Evolutionary conservation across 75 land plant species (phyloP).

Genomic region (Pinus taeda): DNA sequence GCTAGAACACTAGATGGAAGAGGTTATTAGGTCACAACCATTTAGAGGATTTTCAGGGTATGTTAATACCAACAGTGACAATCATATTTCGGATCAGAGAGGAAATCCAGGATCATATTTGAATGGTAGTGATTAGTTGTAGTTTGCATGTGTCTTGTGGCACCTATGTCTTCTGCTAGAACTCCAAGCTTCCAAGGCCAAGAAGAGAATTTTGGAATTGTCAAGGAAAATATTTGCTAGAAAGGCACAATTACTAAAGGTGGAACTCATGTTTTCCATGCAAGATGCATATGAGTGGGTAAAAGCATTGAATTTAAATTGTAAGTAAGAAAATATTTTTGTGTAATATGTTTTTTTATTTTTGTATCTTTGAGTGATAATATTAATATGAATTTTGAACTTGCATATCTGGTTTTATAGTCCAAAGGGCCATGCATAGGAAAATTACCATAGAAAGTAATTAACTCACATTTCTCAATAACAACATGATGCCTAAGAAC

Average conservation of each 20-base stretch:
- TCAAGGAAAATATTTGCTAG: constrained; percentile 53
- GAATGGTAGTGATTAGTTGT: constrained; percentile 16
- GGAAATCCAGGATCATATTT: constrained; percentile 12
- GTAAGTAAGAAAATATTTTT: constrained; percentile 44
- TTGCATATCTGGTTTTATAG: constrained; percentile 39
- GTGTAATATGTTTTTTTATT: background rate
- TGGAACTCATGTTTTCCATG: constrained; percentile 81
- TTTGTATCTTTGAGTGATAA: background rate
- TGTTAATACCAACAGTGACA: background rate
- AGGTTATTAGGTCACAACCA: background rate
- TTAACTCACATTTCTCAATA: too few species aligned
- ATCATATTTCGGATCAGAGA: background rate
- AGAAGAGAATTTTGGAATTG: background rate
- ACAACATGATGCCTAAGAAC: too few species aligned
- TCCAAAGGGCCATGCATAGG: too few species aligned
- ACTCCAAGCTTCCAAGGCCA: background rate
- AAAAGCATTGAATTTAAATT: constrained; percentile 60
- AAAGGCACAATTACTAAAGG: constrained; percentile 93
- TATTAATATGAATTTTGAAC: background rate
- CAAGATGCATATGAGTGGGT: constrained; percentile 74
- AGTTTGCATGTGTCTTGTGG: constrained; percentile 9
- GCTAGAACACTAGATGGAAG: constrained; percentile 20
- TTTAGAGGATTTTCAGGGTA: constrained; percentile 13
- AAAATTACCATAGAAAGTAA: too few species aligned
- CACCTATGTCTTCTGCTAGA: background rate